Conservation (phyloP, 78 protist species). For the Dictyostelium intermedium region DNA sequence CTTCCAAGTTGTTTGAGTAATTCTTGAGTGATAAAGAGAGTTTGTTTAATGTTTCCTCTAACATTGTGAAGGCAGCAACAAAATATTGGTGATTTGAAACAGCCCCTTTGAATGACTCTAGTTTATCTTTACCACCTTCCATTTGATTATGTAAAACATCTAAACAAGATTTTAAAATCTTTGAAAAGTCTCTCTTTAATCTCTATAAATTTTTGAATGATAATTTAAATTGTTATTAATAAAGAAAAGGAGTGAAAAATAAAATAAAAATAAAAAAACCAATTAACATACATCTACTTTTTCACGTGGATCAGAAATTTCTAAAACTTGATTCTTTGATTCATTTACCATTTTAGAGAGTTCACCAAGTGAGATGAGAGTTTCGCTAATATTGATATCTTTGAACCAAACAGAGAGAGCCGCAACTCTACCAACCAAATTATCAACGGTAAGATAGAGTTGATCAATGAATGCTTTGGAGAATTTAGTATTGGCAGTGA, state of each 20-base stretch:
- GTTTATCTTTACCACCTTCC: background rate
- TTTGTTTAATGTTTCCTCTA: background rate
- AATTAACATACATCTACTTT: constrained; percentile 14
- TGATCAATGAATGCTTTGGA: constrained; percentile 4
- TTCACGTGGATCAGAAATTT: background rate
- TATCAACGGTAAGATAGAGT: background rate
- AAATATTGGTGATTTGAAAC: background rate
- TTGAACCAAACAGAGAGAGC: constrained; percentile 4
- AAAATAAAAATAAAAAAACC: background rate
- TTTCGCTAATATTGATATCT: constrained; percentile 1
- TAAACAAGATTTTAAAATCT: background rate
- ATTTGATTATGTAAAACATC: background rate
- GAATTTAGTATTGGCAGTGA: background rate
- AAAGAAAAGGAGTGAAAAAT: background rate
- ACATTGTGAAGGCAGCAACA: background rate
- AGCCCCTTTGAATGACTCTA: background rate
- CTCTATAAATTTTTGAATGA: background rate
- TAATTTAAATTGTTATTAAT: background rate
- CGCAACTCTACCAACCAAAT: constrained; percentile 1
- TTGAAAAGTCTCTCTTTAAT: background rate
- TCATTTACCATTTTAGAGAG: constrained; percentile 23
- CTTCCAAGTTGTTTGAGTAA: background rate
- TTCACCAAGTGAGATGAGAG: constrained; percentile 20
- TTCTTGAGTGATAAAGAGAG: background rate
- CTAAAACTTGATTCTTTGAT: constrained; percentile 1